Evolutionary conservation across 768 basidiomycete genomes (phyloP).

Genomic region (Lyophyllum decastes): DNA sequence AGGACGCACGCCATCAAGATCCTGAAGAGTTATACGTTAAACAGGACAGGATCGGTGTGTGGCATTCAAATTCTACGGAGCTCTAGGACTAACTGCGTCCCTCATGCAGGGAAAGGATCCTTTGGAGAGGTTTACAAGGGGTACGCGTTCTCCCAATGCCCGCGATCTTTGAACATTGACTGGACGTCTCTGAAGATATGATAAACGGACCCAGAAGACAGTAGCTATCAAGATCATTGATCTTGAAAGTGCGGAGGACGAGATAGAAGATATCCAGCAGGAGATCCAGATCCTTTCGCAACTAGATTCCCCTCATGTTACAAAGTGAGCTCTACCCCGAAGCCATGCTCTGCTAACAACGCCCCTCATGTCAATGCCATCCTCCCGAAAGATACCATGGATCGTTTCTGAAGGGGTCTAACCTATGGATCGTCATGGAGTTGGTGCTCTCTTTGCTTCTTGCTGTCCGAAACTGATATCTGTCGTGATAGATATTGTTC

Average conservation of each 20-base stretch:
- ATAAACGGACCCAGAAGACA: slow-evolving; percentile 93
- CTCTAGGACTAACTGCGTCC: slow-evolving; percentile 10
- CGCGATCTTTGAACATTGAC: slow-evolving; percentile 12
- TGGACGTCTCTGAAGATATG: slow-evolving; percentile 59
- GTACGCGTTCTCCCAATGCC: slow-evolving; percentile 41
- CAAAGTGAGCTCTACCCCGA: slow-evolving; percentile 63
- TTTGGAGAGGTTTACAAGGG: slow-evolving; percentile 99
- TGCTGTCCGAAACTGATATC: slow-evolving; percentile 1
- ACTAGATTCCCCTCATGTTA: slow-evolving; percentile 93
- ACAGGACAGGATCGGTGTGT: slow-evolving; percentile 93
- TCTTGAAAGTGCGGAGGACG: slow-evolving; percentile 97
- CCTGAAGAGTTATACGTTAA: slow-evolving; percentile 97
- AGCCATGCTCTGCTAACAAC: neutral
- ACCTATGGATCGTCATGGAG: slow-evolving; percentile 99
- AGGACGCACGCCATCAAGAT: slow-evolving; percentile 54
- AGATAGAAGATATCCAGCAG: slow-evolving; percentile 99
- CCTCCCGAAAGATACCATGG: slow-evolving; percentile 77
- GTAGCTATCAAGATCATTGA: slow-evolving; percentile 99
- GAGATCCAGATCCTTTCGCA: slow-evolving; percentile 98
- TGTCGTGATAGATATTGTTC: slow-evolving; percentile 78
- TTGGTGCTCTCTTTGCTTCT: slow-evolving; percentile 34
- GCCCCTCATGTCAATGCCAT: slow-evolving; percentile 18
- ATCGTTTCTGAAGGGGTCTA: slow-evolving; percentile 91
- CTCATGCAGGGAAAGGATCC: slow-evolving; percentile 84
- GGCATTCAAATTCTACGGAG: neutral